A percentile compares a stretch with the other conserved stretches of the same genome.
These are phyloP conservation scores for Davidsoniella eucalypti DNA, from an alignment of 2,329 filamentous ascomycete species.

Conservation along the genomic window DNA sequence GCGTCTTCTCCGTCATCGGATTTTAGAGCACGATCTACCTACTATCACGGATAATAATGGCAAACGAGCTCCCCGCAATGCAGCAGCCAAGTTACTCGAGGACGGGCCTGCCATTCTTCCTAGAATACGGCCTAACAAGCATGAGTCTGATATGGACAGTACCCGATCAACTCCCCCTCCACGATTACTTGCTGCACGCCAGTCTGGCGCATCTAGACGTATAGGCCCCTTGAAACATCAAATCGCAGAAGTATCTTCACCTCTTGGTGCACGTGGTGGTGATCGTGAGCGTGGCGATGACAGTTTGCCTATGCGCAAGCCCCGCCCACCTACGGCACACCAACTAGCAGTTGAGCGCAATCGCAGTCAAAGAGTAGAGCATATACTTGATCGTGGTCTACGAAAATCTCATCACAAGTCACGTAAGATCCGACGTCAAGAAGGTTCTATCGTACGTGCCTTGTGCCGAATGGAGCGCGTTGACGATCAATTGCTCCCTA, in stretches of 20 bases:
- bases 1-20: conserved; percentile 56
- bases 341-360: conserved; percentile 69
- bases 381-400: conserved; percentile 61
- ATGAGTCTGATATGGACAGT: conserved; percentile 33
- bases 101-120: conserved; percentile 44
- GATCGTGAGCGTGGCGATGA: conserved; percentile 24
- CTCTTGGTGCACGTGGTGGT: conserved; percentile 34
- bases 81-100: conserved; percentile 25
- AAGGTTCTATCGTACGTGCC: conserved; percentile 51
- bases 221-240: conserved; percentile 37
- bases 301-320: conserved; percentile 41
- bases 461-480: conserved; percentile 45
- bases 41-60: conserved; percentile 45
- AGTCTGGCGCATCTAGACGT: conserved; percentile 15
- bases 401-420: conserved; percentile 48
- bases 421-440: conserved; percentile 42
- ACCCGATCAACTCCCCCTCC: conserved; percentile 25
- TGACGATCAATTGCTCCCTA: conserved; percentile 41
- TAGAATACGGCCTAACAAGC: conserved; percentile 45
- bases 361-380: conserved; percentile 62
- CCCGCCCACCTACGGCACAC: conserved; percentile 63
- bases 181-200: conserved; percentile 8
- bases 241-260: conserved; percentile 44
- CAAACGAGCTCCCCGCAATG: conserved; percentile 33
- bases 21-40: conserved; percentile 59